Evolutionary conservation across 1,139 yeast species (phyloP).

Genomic region (Wickerhamomyces sp.): DNA sequence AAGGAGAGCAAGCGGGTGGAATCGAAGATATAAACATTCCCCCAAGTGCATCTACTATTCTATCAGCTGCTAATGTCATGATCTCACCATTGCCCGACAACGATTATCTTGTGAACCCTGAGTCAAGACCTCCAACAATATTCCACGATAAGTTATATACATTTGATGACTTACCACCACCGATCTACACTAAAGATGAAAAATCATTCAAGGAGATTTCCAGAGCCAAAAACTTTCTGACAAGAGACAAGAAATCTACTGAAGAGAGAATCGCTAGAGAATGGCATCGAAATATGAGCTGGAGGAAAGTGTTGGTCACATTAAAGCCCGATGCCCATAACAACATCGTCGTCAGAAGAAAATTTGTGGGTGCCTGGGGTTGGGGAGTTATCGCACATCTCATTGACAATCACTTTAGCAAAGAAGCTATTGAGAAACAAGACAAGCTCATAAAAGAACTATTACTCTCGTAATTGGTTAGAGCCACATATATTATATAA

Average conservation of each 20-base stretch:
- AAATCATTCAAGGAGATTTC: conserved; percentile 3
- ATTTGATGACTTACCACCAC: conserved; percentile 60
- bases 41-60: conserved; percentile 52
- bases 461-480: no score
- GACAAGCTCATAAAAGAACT: background rate
- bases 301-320: conserved; percentile 90
- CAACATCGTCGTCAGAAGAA: conserved; percentile 82
- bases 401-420: conserved; percentile 59
- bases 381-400: conserved; percentile 91
- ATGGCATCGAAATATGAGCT: conserved; percentile 79
- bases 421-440: conserved; percentile 2
- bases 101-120: conserved; percentile 60
- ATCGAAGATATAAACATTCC: conserved; percentile 41
- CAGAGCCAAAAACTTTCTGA: conserved; percentile 22
- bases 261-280: conserved; percentile 87
- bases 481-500: no score
- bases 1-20: conserved; percentile 3
- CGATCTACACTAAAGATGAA: conserved; percentile 26
- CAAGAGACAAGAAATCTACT: conserved; percentile 36
- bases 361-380: conserved; percentile 92
- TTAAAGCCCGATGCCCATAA: conserved; percentile 94
- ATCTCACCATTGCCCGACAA: conserved; percentile 82
- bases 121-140: conserved; percentile 50
- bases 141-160: conserved; percentile 78
- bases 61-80: conserved; percentile 55